A percentile compares a stretch with the other conserved stretches of the same genome.
phyloP scores from a whole-genome alignment of 148 eudicot genomes.

The Drosera capensis region DNA sequence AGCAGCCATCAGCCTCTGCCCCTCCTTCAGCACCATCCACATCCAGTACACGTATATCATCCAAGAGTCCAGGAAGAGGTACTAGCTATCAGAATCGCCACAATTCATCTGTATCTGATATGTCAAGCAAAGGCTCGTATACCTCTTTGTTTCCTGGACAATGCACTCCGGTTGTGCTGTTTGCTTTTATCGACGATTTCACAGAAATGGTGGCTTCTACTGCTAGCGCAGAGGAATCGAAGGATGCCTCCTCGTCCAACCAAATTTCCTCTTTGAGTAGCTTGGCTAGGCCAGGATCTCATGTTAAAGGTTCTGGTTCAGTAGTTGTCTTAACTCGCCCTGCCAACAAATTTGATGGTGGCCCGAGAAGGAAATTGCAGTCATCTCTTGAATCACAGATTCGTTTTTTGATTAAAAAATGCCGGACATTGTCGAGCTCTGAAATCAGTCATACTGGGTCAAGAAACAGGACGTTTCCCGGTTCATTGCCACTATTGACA shows the following conservation, averaged over 20 bases:
- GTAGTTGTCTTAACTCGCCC: slow-evolving; percentile 82
- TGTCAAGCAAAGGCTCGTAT: slow-evolving; percentile 60
- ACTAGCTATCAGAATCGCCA: slow-evolving; percentile 37
- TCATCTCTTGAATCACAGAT: slow-evolving; percentile 82
- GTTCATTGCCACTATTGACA: slow-evolving; percentile 50
- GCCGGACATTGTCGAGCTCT: slow-evolving; percentile 54
- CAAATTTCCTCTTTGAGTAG: slow-evolving; percentile 30
- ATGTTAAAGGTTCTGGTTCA: slow-evolving; percentile 43
- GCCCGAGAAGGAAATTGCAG: slow-evolving; percentile 54
- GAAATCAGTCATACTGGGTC: slow-evolving; percentile 54
- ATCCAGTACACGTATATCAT: slow-evolving; percentile 22
- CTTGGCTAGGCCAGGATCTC: slow-evolving; percentile 30
- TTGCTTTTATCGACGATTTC: slow-evolving; percentile 79
- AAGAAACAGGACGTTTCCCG: slow-evolving; percentile 47
- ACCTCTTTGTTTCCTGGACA: slow-evolving; percentile 79
- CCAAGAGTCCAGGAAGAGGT: slow-evolving; percentile 60
- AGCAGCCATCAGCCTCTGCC: slow-evolving; percentile 25
- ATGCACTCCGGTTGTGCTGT: slow-evolving; percentile 78
- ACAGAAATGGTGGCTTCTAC: slow-evolving; percentile 30
- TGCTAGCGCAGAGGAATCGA: slow-evolving; percentile 33
- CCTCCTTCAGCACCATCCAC: slow-evolving; percentile 37
- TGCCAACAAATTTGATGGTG: slow-evolving; percentile 50
- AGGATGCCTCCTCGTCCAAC: slow-evolving; percentile 30
- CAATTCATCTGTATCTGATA: slow-evolving; percentile 32
- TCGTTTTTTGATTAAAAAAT: slow-evolving; percentile 78